phyloP scores from a whole-genome alignment of 140 eudicot genomes.

The Anethum foeniculum region DNA sequence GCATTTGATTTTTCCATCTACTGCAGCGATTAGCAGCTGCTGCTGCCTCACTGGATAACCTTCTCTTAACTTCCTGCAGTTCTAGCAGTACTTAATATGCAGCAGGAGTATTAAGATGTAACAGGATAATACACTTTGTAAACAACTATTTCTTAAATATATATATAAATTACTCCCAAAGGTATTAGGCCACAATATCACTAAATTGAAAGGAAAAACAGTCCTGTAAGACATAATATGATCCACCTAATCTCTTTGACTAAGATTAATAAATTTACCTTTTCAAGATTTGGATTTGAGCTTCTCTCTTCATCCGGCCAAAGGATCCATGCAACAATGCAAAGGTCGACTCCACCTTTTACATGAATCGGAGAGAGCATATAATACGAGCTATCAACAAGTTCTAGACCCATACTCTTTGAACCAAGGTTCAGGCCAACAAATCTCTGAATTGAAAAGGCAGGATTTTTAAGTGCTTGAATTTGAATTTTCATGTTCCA shows the following conservation, averaged over 20 bases:
- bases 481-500: conserved; percentile 88
- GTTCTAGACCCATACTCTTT: conserved; percentile 49
- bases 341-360: conserved; percentile 54
- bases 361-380: conserved; percentile 52
- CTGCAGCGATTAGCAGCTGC: conserved; percentile 87
- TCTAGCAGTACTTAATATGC: conserved; percentile 5
- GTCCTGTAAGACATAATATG: not conserved
- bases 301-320: conserved; percentile 97
- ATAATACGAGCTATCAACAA: conserved; percentile 48
- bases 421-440: conserved; percentile 37
- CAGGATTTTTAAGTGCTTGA: conserved; percentile 77
- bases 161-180: not conserved
- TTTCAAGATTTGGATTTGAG: conserved; percentile 84
- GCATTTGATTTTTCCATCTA: conserved; percentile 96
- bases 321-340: conserved; percentile 78
- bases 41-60: conserved; percentile 77
- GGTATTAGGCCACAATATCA: not conserved
- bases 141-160: not conserved
- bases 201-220: not conserved
- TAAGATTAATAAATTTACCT: conserved; percentile 36
- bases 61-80: conserved; percentile 74
- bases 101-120: not conserved
- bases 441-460: conserved; percentile 59
- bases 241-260: not conserved
- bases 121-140: conserved; percentile 8